Percentiles rank a stretch among this genome's conserved stretches.
Evolutionary conservation across 768 basidiomycete genomes (phyloP).

Genomic region (Trametes sanguinea): DNA sequence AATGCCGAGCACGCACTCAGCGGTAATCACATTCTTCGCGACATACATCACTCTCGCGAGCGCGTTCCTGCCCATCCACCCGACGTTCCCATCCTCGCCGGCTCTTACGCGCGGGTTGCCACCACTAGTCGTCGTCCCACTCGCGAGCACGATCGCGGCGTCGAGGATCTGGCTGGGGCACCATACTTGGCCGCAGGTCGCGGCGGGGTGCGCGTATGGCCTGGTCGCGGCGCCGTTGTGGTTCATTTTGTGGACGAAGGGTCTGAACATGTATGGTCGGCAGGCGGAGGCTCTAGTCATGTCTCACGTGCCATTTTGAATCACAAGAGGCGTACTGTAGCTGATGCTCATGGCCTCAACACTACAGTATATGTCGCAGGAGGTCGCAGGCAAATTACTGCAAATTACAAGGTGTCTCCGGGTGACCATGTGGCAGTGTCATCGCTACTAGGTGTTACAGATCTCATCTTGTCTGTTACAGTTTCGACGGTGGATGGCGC

Average conservation of each 20-base stretch:
- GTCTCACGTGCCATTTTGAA: background rate
- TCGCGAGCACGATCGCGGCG: constrained; percentile 53
- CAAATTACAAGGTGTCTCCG: no score
- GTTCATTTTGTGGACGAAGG: constrained; percentile 60
- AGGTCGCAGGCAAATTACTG: no score
- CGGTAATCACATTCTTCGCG: constrained; percentile 64
- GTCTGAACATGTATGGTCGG: constrained; percentile 33
- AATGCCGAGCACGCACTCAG: constrained; percentile 85
- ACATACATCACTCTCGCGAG: constrained; percentile 61
- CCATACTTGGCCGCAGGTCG: constrained; percentile 72
- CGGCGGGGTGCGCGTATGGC: constrained; percentile 60
- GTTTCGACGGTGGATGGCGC: no score
- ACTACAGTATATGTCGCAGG: no score
- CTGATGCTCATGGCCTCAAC: no score
- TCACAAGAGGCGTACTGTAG: background rate
- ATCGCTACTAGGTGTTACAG: no score
- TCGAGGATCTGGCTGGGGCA: constrained; percentile 79
- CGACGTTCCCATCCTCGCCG: constrained; percentile 45
- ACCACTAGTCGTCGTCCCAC: constrained; percentile 53
- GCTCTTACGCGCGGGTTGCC: constrained; percentile 43
- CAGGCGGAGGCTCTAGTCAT: constrained; percentile 19
- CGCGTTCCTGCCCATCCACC: constrained; percentile 58
- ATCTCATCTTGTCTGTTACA: no score
- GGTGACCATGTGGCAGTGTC: no score
- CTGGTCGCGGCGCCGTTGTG: constrained; percentile 52